Percentiles rank a stretch among this genome's conserved stretches.
phyloP scores from a whole-genome alignment of 169 alveolate genomes.

The Ichthyophthirius multifiliis region DNA sequence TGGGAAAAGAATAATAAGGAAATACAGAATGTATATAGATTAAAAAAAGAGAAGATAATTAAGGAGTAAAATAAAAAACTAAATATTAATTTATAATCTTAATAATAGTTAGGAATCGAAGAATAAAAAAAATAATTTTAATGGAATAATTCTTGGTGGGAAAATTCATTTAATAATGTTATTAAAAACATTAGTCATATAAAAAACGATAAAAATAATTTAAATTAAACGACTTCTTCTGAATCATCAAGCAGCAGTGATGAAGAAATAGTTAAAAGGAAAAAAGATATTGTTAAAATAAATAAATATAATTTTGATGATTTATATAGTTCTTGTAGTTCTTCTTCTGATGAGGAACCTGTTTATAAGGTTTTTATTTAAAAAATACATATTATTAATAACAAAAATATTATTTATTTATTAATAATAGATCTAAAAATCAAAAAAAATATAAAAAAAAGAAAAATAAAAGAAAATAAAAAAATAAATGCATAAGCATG shows the following conservation, averaged over 20 bases:
- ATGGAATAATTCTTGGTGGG: slow-evolving; percentile 11
- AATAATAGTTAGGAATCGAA: neutral
- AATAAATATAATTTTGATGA: neutral
- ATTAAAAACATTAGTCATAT: neutral
- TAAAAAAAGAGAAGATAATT: neutral
- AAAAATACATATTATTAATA: no score
- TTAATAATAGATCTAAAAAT: no score
- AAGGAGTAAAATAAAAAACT: neutral
- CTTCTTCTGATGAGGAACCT: slow-evolving; percentile 9
- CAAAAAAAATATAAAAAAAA: no score
- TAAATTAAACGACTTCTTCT: neutral
- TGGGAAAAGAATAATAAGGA: neutral
- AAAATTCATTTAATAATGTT: neutral
- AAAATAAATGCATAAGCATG: no score
- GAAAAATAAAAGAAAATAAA: no score
- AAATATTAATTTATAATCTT: neutral
- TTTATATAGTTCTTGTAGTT: neutral
- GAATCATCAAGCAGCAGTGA: neutral
- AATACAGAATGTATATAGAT: neutral
- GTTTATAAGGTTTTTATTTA: slow-evolving; percentile 59
- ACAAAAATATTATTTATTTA: no score
- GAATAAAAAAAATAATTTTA: neutral
- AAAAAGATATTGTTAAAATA: neutral
- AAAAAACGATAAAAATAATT: neutral
- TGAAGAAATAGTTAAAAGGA: neutral